A percentile compares a stretch with the other conserved stretches of the same genome.
Evolutionary conservation across 768 basidiomycete genomes (phyloP).

Genomic region (Auricularia auricula-judae): DNA sequence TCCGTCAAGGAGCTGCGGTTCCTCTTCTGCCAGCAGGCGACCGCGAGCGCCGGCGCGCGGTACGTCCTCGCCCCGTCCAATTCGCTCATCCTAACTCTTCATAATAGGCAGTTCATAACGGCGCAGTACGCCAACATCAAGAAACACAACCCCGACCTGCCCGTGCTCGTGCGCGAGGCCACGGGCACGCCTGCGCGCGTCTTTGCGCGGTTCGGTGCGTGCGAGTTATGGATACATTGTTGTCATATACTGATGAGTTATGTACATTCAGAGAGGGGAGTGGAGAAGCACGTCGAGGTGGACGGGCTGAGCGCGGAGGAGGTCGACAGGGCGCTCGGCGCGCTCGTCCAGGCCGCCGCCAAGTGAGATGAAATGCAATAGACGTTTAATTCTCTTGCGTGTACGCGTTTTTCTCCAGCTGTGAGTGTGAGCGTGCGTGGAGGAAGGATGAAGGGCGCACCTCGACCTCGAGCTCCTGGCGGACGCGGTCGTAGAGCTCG

Average conservation of each 20-base stretch:
- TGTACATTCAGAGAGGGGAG: conserved; percentile 5
- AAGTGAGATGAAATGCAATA: neutral
- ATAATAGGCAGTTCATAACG: conserved; percentile 60
- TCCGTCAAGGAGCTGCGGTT: conserved; percentile 72
- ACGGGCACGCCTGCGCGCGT: conserved; percentile 67
- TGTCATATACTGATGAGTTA: neutral
- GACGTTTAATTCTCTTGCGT: neutral
- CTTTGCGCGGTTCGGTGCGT: conserved; percentile 79
- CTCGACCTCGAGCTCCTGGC: conserved; percentile 65
- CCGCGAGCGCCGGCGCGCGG: conserved; percentile 74
- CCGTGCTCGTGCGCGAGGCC: conserved; percentile 72
- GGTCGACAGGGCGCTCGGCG: conserved; percentile 6
- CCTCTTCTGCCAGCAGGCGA: conserved; percentile 65
- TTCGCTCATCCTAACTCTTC: neutral
- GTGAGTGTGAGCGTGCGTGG: neutral
- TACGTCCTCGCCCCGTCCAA: conserved; percentile 20
- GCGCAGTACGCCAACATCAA: conserved; percentile 67
- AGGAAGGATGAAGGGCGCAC: conserved; percentile 25
- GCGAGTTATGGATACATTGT: conserved; percentile 3
- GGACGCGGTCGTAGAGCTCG: conserved; percentile 66
- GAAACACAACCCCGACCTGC: conserved; percentile 78
- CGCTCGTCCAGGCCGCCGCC: neutral
- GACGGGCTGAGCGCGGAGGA: conserved; percentile 11
- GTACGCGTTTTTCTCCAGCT: conserved; percentile 84
- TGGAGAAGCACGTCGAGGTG: conserved; percentile 14